Evolutionary conservation across 2,329 filamentous ascomycete species (phyloP), one percentile per base, ranked within the genome.

Genomic region (Microdochium paspali): DNA sequence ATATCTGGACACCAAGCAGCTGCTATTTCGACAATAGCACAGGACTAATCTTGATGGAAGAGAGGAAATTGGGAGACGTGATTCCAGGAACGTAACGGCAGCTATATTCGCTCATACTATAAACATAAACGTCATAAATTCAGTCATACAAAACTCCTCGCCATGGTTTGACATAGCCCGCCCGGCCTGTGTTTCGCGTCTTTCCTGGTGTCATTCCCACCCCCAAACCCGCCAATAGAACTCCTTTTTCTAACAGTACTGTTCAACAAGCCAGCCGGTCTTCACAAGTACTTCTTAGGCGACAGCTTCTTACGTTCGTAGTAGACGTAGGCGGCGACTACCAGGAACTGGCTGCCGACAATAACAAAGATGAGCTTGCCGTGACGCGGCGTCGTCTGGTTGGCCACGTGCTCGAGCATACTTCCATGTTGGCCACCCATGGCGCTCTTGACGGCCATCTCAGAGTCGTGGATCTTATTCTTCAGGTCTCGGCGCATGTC

Each of bases 221-320:
- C n/a, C n/a, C n/a, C n/a, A n/a, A n/a, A n/a, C n/a, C n/a, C n/a
- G n/a, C n/a, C n/a, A n/a, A n/a, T n/a, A n/a, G n/a, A n/a, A n/a
- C n/a, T n/a, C n/a, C n/a, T n/a, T n/a, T n/a, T n/a, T n/a, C n/a
- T n/a, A n/a, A n/a, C n/a, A 30, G 9, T 15, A 30, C 15, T 30
- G 28, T 9, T 18, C 31, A 12, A 35, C 15, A 12, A 6, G 6
- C 31, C 5, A 35, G 4, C 31, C 32, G 18, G n/a, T 4, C 25
- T n/a, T 60, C 72, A 95, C 62, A 95, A 69, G 66, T 90, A 96
- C 70, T 96, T 96, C 76, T 95, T 95, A n/a, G 88, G 88, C 65
- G 82, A 80, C 53, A 74, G 81, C 67, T 84, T 80, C 60, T 85
- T 82, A 57, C 82, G 78, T 77, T 95, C 95, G 69, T 95, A 95